Conservation (phyloP, 2,329 filamentous ascomycete species). For the Trichothecium roseum region DNA sequence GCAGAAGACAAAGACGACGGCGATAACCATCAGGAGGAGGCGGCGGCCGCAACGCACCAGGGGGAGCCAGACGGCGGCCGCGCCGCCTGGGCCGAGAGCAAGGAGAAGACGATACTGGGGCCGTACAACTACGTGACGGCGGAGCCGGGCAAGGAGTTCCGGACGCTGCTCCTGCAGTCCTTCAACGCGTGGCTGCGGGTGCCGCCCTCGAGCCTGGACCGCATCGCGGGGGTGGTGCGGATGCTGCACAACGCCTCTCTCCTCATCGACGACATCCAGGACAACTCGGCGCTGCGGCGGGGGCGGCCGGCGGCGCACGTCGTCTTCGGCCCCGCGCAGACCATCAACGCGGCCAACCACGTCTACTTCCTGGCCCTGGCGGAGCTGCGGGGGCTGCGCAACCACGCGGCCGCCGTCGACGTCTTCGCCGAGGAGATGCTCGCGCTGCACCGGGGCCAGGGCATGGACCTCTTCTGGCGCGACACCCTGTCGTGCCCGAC, state of each 20-base stretch:
- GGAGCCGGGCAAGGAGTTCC: conserved; percentile 69
- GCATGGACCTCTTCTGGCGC: conserved; percentile 79
- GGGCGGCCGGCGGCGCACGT: conserved; percentile 36
- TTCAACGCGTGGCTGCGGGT: conserved; percentile 70
- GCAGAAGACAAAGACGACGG: too few relatives aligned
- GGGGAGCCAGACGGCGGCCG: too few relatives aligned
- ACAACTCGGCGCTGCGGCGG: conserved; percentile 33
- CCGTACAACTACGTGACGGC: conserved; percentile 66
- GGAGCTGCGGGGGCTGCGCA: conserved; percentile 56
- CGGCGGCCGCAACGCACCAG: too few relatives aligned
- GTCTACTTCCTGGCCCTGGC: conserved; percentile 34
- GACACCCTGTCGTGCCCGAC: conserved; percentile 68
- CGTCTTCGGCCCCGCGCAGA: conserved; percentile 37
- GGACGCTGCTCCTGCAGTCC: conserved; percentile 59
- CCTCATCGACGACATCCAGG: conserved; percentile 36
- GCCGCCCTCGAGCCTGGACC: conserved; percentile 50
- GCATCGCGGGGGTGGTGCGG: conserved; percentile 64
- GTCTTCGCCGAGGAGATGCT: conserved; percentile 69
- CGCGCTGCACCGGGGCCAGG: conserved; percentile 71
- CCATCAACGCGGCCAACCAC: conserved; percentile 40
- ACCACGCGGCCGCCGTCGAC: conserved; percentile 46
- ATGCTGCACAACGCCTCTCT: conserved; percentile 58
- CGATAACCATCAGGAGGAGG: too few relatives aligned
- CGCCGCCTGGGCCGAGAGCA: conserved; percentile 52
- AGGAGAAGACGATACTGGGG: conserved; percentile 61